Evolutionary conservation across 2,329 filamentous ascomycete species (phyloP), one percentile per base, ranked within the genome.

Genomic region (Cytospora mali): DNA sequence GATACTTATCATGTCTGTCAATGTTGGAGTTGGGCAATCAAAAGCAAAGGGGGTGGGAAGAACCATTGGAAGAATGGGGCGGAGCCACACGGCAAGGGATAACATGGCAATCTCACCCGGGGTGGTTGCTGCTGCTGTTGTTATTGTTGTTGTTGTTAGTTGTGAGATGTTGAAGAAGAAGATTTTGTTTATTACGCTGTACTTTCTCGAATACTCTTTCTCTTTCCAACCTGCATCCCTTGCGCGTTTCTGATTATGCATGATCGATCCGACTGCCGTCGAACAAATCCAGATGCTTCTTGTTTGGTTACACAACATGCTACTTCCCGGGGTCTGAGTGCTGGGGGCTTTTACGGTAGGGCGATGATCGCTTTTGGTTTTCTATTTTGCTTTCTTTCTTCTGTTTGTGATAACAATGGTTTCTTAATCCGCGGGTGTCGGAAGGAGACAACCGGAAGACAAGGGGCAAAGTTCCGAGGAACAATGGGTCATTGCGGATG

Each of bases 81-180:
- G 59, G 59, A 33, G 59, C 62, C 49, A 50, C 54, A 55, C 62
- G 62, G 62, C 53, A 62, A 58, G 35, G 58, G 39, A 46, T 33
- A 23, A 50, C 18, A 54, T 28, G 62, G 58, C 51, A 46, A 46
- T 23, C 21, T 46, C n/a, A 48, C 58, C 23, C 31, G 33, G 35
- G 27, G n/a, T 21, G 11, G 42, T 49, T 54, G 58, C 27, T 33
- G 33, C 51, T 42, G 56, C 23, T 52, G 29, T 55, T 61, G 25
- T 25, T 33, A 29, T 29, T 59, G 35, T 29, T 58, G 35, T 48
- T 35, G 49, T n/a, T 6, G 14, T 29, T 35, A 18, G 16, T 62
- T 59, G 50, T 27, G n/a, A n/a, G n/a, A 16, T 39, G 25, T 54
- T 29, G n/a, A n/a, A n/a, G n/a, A n/a, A n/a, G n/a, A n/a, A n/a